Conservation (phyloP, 768 basidiomycete genomes). For the Baorangia bicolor region DNA sequence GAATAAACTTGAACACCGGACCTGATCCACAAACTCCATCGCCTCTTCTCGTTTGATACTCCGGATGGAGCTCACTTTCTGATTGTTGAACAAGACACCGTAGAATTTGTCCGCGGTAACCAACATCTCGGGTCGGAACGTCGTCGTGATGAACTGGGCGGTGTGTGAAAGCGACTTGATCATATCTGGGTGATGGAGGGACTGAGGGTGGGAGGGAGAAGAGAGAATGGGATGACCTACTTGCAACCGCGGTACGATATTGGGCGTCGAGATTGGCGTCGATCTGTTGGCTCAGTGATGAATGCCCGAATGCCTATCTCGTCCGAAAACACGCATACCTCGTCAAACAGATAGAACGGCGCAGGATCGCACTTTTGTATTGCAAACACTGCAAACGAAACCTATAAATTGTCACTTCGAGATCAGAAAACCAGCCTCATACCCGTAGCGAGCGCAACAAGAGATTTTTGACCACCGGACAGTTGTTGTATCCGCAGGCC, state of each 20-base stretch:
- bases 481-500: conserved; percentile 95
- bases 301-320: neutral
- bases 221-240: conserved; percentile 43
- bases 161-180: conserved; percentile 85
- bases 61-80: conserved; percentile 89
- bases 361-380: conserved; percentile 99
- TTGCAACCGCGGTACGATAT: conserved; percentile 94
- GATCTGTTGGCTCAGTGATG: conserved; percentile 49
- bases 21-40: conserved; percentile 92
- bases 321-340: conserved; percentile 43
- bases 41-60: conserved; percentile 89
- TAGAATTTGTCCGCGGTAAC: conserved; percentile 96
- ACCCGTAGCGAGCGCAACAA: conserved; percentile 95
- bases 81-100: conserved; percentile 93
- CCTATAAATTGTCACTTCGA: conserved; percentile 1
- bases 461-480: conserved; percentile 95
- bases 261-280: conserved; percentile 98
- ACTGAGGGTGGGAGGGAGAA: conserved; percentile 39
- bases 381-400: conserved; percentile 72
- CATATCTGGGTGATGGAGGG: conserved; percentile 49
- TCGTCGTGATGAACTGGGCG: conserved; percentile 97
- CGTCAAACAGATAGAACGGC: conserved; percentile 99
- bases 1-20: conserved; percentile 26
- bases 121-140: conserved; percentile 97
- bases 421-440: conserved; percentile 7